Conservation (phyloP, 2,329 filamentous ascomycete genomes). For the Xylogone sp. region DNA sequence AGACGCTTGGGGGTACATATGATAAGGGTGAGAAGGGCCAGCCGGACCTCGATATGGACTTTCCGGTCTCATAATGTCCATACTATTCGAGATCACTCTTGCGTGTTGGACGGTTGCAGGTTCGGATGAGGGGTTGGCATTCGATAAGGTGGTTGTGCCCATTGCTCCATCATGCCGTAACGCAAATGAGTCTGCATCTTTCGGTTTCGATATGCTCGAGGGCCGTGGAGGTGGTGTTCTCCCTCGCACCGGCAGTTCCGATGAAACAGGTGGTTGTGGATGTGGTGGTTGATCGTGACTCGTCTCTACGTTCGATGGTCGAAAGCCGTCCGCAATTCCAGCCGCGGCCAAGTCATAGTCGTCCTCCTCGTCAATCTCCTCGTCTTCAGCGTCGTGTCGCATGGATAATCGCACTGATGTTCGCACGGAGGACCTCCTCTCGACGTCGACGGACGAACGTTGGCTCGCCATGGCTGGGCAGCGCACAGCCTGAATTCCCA, state of each 20-base stretch:
- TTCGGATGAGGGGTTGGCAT: not conserved
- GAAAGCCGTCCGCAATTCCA: slow-evolving; percentile 50
- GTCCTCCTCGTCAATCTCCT: slow-evolving; percentile 44
- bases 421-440: slow-evolving; percentile 40
- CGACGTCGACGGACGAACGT: slow-evolving; percentile 34
- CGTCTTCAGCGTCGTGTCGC: slow-evolving; percentile 38
- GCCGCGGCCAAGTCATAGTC: slow-evolving; percentile 46
- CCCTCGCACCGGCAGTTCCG: no score
- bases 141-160: slow-evolving; percentile 18
- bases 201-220: slow-evolving; percentile 55
- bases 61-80: slow-evolving; percentile 33
- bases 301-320: slow-evolving; percentile 28
- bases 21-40: slow-evolving; percentile 79
- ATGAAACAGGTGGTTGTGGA: slow-evolving; percentile 15
- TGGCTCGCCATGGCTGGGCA: slow-evolving; percentile 36
- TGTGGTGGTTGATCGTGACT: slow-evolving; percentile 10
- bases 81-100: not conserved
- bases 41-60: slow-evolving; percentile 56
- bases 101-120: not conserved
- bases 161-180: slow-evolving; percentile 48
- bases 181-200: slow-evolving; percentile 45
- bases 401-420: slow-evolving; percentile 38
- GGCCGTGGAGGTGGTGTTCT: slow-evolving; percentile 35
- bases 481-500: not conserved
- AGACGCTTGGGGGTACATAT: slow-evolving; percentile 80